Conservation (phyloP, 805 yeast species). For the Sporopachydermia quercuum region DNA sequence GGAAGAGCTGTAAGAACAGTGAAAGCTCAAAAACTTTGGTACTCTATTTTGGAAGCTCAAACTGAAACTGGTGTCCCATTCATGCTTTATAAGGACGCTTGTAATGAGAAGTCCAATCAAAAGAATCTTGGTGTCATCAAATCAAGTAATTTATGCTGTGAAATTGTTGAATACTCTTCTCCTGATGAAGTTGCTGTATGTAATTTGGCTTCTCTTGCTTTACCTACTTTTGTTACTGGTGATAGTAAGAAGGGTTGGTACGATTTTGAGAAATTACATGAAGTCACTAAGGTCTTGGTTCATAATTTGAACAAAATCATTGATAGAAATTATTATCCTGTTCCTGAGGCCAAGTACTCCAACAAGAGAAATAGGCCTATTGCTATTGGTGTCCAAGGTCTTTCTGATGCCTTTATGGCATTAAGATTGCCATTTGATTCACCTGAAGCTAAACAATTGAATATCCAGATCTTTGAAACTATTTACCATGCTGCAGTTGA, state of each 20-base stretch:
- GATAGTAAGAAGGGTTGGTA: constrained; percentile 36
- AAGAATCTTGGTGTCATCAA: constrained; percentile 85
- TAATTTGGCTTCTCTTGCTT: constrained; percentile 80
- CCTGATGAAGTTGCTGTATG: constrained; percentile 94
- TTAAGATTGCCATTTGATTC: constrained; percentile 82
- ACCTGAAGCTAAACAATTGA: constrained; percentile 55
- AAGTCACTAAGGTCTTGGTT: constrained; percentile 61
- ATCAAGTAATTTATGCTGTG: constrained; percentile 89
- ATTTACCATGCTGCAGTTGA: constrained; percentile 90
- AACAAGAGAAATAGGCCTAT: constrained; percentile 81
- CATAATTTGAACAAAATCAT: constrained; percentile 71
- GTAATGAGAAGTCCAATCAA: constrained; percentile 80
- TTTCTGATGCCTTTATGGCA: constrained; percentile 77
- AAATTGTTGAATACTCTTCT: constrained; percentile 81
- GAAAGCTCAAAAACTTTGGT: constrained; percentile 86
- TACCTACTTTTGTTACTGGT: constrained; percentile 58
- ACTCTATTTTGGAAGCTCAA: constrained; percentile 78
- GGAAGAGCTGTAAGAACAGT: constrained; percentile 50
- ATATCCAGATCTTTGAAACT: constrained; percentile 84
- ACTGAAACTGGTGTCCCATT: constrained; percentile 95
- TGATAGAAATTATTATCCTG: constrained; percentile 78
- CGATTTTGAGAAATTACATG: constrained; percentile 64
- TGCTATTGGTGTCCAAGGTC: constrained; percentile 97
- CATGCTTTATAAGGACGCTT: constrained; percentile 85
- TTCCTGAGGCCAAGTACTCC: constrained; percentile 56